These are phyloP conservation scores for Alternaria consortialis DNA, from an alignment of 2,329 filamentous ascomycete species.

Conservation along the genomic window DNA sequence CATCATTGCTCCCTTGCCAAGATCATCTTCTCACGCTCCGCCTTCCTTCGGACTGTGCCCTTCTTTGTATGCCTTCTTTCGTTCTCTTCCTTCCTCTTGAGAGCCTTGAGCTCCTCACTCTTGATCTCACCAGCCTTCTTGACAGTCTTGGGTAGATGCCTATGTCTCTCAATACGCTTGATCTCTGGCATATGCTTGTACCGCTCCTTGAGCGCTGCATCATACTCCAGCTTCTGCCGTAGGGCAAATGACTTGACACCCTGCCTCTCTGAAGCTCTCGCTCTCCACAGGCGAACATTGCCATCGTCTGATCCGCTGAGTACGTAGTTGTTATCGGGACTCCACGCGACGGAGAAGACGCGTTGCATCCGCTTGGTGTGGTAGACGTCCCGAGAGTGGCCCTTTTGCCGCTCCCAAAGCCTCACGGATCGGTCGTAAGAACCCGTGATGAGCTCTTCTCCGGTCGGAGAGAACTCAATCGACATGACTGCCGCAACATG, in stretches of 20 bases:
- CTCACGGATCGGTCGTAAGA: constrained; percentile 89
- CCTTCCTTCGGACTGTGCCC: constrained; percentile 74
- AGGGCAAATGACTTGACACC: constrained; percentile 88
- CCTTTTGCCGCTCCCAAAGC: constrained; percentile 80
- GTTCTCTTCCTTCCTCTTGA: constrained; percentile 94
- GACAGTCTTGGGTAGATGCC: constrained; percentile 89
- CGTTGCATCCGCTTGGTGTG: constrained; percentile 98
- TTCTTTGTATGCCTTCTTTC: constrained; percentile 90
- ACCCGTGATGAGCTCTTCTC: constrained; percentile 89
- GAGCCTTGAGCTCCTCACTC: constrained; percentile 81
- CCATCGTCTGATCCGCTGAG: constrained; percentile 93
- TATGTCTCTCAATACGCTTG: constrained; percentile 85
- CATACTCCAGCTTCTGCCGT: constrained; percentile 89
- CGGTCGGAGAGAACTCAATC: constrained; percentile 92
- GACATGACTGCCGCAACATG: constrained; percentile 95
- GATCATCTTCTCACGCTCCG: constrained; percentile 93
- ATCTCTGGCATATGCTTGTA: constrained; percentile 98
- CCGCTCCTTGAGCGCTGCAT: constrained; percentile 80
- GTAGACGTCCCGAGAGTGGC: constrained; percentile 91
- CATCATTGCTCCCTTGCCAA: constrained; percentile 70
- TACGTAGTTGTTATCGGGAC: constrained; percentile 88
- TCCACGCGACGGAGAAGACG: constrained; percentile 85
- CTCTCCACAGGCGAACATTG: constrained; percentile 88
- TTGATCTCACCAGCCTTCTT: constrained; percentile 98
- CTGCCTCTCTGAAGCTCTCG: constrained; percentile 81